A percentile compares a stretch with the other conserved stretches of the same genome.
These are phyloP conservation scores for Colletotrichum tabaci DNA, from an alignment of 2,329 filamentous ascomycete genomes.

Conservation along the genomic window DNA sequence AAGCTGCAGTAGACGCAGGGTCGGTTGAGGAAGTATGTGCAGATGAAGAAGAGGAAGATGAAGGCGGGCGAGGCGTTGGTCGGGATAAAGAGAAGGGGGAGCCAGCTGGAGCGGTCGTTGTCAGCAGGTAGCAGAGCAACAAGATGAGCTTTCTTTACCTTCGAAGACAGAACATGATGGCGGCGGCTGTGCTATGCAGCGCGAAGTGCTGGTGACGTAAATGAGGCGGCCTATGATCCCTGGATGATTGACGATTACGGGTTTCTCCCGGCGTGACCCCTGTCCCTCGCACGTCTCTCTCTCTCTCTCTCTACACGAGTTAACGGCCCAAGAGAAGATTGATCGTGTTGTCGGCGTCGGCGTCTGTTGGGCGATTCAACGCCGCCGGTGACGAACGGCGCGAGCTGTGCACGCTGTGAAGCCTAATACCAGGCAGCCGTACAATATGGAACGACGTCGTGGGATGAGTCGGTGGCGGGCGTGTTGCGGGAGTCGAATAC, in stretches of 20 bases:
- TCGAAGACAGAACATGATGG: slow-evolving; percentile 73
- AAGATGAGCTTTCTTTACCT: slow-evolving; percentile 59
- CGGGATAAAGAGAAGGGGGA: slow-evolving; percentile 89
- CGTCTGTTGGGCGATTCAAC: neutral
- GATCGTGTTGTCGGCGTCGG: neutral
- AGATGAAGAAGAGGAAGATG: slow-evolving; percentile 90
- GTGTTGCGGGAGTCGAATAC: neutral
- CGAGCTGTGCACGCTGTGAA: neutral
- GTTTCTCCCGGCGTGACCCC: neutral
- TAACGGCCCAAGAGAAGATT: neutral
- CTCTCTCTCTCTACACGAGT: neutral
- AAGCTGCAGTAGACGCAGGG: slow-evolving; percentile 99
- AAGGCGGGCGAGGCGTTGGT: slow-evolving; percentile 89
- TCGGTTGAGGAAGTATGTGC: slow-evolving; percentile 95
- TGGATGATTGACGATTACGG: slow-evolving; percentile 1
- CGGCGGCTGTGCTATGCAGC: neutral
- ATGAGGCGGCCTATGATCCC: slow-evolving; percentile 14
- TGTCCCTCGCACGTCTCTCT: neutral
- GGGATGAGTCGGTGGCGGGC: neutral
- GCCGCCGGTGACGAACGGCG: neutral
- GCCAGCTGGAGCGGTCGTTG: slow-evolving; percentile 71
- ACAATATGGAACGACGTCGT: slow-evolving; percentile 5
- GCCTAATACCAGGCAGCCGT: neutral
- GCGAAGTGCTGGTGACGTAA: slow-evolving; percentile 9
- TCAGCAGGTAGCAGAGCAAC: slow-evolving; percentile 33